Evolutionary conservation across 2,329 filamentous ascomycete genomes (phyloP).

Genomic region (Cladorrhinum sp.): DNA sequence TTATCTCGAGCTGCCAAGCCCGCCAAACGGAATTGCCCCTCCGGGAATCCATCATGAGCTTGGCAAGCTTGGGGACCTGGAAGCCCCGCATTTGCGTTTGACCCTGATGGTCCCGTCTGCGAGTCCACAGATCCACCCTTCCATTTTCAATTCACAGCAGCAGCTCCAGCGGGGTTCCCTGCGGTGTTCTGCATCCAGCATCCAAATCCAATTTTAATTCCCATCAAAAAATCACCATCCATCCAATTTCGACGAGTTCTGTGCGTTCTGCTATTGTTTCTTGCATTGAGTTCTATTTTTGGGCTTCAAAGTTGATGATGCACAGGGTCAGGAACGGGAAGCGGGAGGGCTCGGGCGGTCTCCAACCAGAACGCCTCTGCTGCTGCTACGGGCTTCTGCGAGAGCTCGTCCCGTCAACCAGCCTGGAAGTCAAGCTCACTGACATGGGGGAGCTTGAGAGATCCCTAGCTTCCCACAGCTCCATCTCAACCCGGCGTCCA

Average conservation of each 20-base stretch:
- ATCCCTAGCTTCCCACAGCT: conserved; percentile 18
- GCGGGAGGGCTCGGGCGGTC: not conserved
- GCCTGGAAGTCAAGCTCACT: conserved; percentile 6
- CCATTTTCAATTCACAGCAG: not conserved
- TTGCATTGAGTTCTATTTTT: conserved; percentile 7
- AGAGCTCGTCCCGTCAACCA: conserved; percentile 8
- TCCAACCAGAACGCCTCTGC: conserved; percentile 1
- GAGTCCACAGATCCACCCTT: not conserved
- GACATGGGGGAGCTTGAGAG: conserved; percentile 19
- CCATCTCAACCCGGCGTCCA: conserved; percentile 16
- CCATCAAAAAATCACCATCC: not conserved
- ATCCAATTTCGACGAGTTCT: not conserved
- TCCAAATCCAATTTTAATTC: not conserved
- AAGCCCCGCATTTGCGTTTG: not conserved
- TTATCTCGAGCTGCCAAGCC: not conserved
- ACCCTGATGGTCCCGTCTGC: not conserved
- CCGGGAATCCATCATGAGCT: not conserved
- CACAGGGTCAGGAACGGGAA: not conserved
- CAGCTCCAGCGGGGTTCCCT: not conserved
- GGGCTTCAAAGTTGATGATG: not conserved
- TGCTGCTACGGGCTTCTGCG: not conserved
- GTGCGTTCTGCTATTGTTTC: not conserved
- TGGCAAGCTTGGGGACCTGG: not conserved
- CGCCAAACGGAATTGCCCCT: not conserved
- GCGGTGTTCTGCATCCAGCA: not conserved